Conservation (phyloP, 768 basidiomycete genomes). For the Suillus subaureus region DNA sequence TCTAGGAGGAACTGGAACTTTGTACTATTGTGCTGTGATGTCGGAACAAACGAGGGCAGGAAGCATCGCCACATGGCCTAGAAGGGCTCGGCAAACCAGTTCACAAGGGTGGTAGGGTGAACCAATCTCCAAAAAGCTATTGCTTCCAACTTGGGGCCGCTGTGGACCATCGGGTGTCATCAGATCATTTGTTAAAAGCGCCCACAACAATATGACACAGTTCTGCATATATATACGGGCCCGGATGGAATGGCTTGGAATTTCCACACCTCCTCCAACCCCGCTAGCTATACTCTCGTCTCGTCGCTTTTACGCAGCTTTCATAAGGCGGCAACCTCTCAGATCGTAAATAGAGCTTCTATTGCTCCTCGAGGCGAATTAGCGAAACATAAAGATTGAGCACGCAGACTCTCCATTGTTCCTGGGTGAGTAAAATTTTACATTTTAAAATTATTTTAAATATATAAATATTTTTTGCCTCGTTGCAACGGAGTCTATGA, state of each 20-base stretch:
- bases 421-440: slow-evolving; percentile 12
- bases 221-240: slow-evolving; percentile 26
- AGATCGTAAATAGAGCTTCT: slow-evolving; percentile 20
- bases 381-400: slow-evolving; percentile 29
- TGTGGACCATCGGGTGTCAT: slow-evolving; percentile 18
- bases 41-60: slow-evolving; percentile 25
- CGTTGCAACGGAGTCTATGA: slow-evolving; percentile 17
- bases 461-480: slow-evolving; percentile 9
- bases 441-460: slow-evolving; percentile 6
- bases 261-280: background rate
- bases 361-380: slow-evolving; percentile 35
- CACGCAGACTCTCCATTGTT: slow-evolving; percentile 4
- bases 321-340: slow-evolving; percentile 26
- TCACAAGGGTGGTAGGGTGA: slow-evolving; percentile 13
- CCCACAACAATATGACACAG: slow-evolving; percentile 13
- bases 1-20: slow-evolving; percentile 7
- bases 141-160: slow-evolving; percentile 17
- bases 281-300: background rate
- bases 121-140: slow-evolving; percentile 1
- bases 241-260: slow-evolving; percentile 4
- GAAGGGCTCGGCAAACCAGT: slow-evolving; percentile 17
- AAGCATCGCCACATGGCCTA: background rate
- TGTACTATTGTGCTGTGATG: slow-evolving; percentile 10
- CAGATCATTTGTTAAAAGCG: slow-evolving; percentile 11
- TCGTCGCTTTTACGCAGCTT: background rate